Conservation (phyloP, 1,139 yeast species). For the Sugiyamaella castrensis region DNA sequence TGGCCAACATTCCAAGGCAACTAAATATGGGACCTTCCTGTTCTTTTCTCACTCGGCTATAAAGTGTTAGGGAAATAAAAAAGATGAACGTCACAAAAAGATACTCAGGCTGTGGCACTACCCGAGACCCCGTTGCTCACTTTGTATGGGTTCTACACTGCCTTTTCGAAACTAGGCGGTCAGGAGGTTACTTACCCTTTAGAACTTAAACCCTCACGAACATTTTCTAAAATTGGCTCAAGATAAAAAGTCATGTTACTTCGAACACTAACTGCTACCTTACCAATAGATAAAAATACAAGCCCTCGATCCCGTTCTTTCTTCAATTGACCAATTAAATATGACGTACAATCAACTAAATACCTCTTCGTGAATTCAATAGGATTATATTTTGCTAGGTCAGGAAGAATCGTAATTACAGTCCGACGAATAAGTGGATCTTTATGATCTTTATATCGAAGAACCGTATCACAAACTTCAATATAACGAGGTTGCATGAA, state of each 20-base stretch:
- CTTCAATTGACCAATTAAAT: slow-evolving; percentile 74
- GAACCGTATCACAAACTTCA: slow-evolving; percentile 71
- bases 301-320: slow-evolving; percentile 74
- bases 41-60: slow-evolving; percentile 56
- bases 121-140: slow-evolving; percentile 4
- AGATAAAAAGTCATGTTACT: slow-evolving; percentile 85
- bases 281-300: slow-evolving; percentile 80
- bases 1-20: slow-evolving; percentile 81
- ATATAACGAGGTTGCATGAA: slow-evolving; percentile 71
- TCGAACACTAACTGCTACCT: slow-evolving; percentile 78
- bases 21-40: slow-evolving; percentile 86
- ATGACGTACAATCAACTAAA: slow-evolving; percentile 74
- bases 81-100: too few relatives aligned
- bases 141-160: too few relatives aligned
- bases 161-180: too few relatives aligned
- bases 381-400: slow-evolving; percentile 75
- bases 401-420: slow-evolving; percentile 76
- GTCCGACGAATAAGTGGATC: slow-evolving; percentile 75
- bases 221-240: slow-evolving; percentile 79
- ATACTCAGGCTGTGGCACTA: slow-evolving; percentile 8
- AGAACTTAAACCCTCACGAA: slow-evolving; percentile 75
- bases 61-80: slow-evolving; percentile 11
- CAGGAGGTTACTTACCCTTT: slow-evolving; percentile 50
- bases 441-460: slow-evolving; percentile 75
- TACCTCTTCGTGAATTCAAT: slow-evolving; percentile 75